phyloP scores from a whole-genome alignment of 208 protist genomes.

The Borovskyia barvae region DNA sequence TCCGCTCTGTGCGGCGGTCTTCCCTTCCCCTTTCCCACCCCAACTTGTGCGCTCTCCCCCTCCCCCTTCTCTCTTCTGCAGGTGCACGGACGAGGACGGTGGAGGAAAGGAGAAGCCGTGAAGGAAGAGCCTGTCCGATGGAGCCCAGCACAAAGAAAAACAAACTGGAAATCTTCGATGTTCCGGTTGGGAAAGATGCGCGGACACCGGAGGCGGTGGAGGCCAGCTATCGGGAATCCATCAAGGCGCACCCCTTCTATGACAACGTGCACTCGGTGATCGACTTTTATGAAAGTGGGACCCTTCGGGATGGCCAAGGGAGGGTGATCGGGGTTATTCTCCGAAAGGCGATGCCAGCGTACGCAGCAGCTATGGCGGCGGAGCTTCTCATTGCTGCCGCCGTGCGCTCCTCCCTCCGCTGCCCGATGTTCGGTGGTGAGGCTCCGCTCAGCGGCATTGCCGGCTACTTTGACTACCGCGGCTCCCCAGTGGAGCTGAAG shows the following conservation, averaged over 20 bases:
- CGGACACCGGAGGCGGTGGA: constrained; percentile 37
- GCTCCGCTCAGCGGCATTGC: constrained; percentile 86
- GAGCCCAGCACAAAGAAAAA: constrained; percentile 33
- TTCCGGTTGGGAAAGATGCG: constrained; percentile 6
- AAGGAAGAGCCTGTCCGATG: constrained; percentile 4
- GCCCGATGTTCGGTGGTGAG: constrained; percentile 77
- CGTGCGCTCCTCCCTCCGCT: constrained; percentile 59
- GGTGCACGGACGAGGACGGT: background rate
- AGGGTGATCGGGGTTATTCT: constrained; percentile 65
- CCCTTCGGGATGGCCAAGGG: constrained; percentile 69
- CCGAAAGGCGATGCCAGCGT: constrained; percentile 56
- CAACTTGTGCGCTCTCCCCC: no score
- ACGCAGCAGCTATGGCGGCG: constrained; percentile 60
- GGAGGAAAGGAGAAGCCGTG: background rate
- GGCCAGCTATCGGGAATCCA: constrained; percentile 51
- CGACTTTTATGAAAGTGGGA: constrained; percentile 62
- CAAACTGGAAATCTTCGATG: constrained; percentile 36
- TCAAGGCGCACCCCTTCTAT: constrained; percentile 83
- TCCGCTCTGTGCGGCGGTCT: background rate
- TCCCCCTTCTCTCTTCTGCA: no score
- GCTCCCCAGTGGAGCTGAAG: constrained; percentile 83
- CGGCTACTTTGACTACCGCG: constrained; percentile 90
- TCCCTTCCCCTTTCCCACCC: background rate
- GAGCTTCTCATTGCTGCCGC: constrained; percentile 71
- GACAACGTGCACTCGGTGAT: constrained; percentile 69